Evolutionary conservation across 495 filamentous ascomycete species (phyloP), one percentile per base, ranked within the genome.

Genomic region (Sporormia fimetaria): DNA sequence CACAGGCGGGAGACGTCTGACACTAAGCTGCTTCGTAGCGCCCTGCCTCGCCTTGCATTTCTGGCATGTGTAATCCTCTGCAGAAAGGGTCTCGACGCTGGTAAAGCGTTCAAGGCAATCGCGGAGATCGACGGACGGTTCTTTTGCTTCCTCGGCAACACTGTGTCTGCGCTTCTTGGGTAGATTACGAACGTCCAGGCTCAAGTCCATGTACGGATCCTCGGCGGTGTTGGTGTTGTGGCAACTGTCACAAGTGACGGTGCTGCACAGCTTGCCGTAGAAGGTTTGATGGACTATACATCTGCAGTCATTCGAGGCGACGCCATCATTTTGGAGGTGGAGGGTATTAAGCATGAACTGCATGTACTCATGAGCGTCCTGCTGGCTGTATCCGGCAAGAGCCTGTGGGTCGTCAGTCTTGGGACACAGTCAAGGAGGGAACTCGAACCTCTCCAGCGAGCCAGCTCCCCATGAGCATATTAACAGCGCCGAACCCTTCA

Each of bases 351-450:
- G 76, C 3, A 95, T 69, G 55, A 92, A 93, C 56, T 90, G 83
- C 63, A 93, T 85, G 60, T 87, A 95, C 55, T 95, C 87, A 57
- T 95, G 87, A 1, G 87, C 85, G 57, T 95, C 87, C 62, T 94
- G 87, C 60, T 94, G 85, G 44, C 83, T 78, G 52, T 88, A 87
- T n/a, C 85, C 84, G 7, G 84, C 81, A 18, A 94, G 69, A n/a
- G 80, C 73, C 68, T 87, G 64, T 16, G 8, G 9, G 15, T 6
- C 0, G 4, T 26, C 10, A 21, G 21, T 24, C 16, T 15, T n/a
- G 9, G 18, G 12, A 25, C 12, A 23, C 21, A n/a, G n/a, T 22
- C 21, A 40, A 36, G 27, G n/a, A 29, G 34, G 24, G 12, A 8
- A 4, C 33, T 32, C 60, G 37, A 58, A 73, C 80, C 38, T 67